Evolutionary conservation across 768 basidiomycete genomes (phyloP), one percentile per base, ranked within the genome.

Genomic region (Mycena belliarum): DNA sequence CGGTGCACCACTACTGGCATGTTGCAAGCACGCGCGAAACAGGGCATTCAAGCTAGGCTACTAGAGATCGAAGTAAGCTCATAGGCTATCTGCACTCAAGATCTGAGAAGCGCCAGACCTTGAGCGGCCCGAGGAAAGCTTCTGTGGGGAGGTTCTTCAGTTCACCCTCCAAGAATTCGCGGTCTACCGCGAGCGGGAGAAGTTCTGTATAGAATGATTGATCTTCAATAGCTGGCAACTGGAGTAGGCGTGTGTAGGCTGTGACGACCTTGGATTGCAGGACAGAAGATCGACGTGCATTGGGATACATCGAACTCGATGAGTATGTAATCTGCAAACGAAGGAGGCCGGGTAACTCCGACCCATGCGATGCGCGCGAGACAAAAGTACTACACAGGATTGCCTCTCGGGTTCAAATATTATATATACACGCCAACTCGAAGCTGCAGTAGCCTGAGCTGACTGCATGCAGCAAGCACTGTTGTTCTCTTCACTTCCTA

Each of bases 161-260:
- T 28, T 59, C 46, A 73, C 21, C 63, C 63, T 51, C 69, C 69
- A 26, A 85, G 68, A 59, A 84, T 16, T 73, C 70, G 9, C 71
- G 71, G 60, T 88, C 81, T 6, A 84, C 75, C 1, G 83, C 79
- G 41, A 87, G 73, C 26, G 75, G 68, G 26, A 88, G 75, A 9
- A 86, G 68, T 54, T 77, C 75, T 6, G 76, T 70, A 77, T 82
- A 89, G 70, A 87, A 84, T 6, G 73, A 68, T 9, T 72, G 65
- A 49, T 78, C 71, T 25, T 78, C 76, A 43, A 75, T 75, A 6
- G 82, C 79, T 32, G 69, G 81, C 68, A 21, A 10, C 23, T 84
- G 76, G 42, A 87, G 74, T 21, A 86, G 73, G 57, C 80, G 82
- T 44, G 67, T 73, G 63, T 82, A 81, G 14, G 73, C 73, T 0